Evolutionary conservation across 805 yeast genomes (phyloP), one percentile per base, ranked within the genome.

Genomic region (Wickerhamiella parazyma): DNA sequence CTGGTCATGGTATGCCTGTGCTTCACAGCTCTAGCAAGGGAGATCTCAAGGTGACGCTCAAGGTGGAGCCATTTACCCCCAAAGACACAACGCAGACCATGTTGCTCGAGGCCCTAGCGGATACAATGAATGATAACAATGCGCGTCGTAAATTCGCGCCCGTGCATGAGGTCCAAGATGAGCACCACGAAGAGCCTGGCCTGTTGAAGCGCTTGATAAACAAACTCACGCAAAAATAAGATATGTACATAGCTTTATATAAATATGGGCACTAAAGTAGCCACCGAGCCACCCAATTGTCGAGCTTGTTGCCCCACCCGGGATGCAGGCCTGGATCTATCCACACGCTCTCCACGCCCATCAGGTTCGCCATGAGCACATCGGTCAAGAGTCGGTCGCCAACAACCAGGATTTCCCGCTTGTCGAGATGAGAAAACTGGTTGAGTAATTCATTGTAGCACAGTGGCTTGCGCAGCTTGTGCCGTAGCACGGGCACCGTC

Each of bases 351-450:
- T 75, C 73, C 0, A 91, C 68, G 0, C 94, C 94, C 94, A 89
- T 85, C 68, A 78, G 68, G 54, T 91, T 89, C 16, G 96, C 95
- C 94, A 91, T 82, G 42, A 87, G 63, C 44, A 91, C 72, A 59
- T 91, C 98, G 0, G 98, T 91, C 62, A 86, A 76, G 20, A 91
- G 67, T 31, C 98, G 64, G 54, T 91, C 98, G 0, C 98, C 98
- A 9, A 91, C 73, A 5, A 91, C 78, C 0, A 84, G 89, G 12
- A 91, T 76, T 50, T 86, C 80, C 12, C 68, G 57, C 0, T 87
- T 75, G 48, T 58, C 46, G 49, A 74, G 53, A 37, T 67, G 73
- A 7, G 61, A 55, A 52, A 85, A 78, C 52, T 78, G 74, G 0
- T 69, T 68, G 62, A 76, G 56, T 10, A 89, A 75, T 52, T 84